Base-by-base conservation (phyloP, 2,329 filamentous ascomycete genomes). In the Penicillium sp. region DNA sequence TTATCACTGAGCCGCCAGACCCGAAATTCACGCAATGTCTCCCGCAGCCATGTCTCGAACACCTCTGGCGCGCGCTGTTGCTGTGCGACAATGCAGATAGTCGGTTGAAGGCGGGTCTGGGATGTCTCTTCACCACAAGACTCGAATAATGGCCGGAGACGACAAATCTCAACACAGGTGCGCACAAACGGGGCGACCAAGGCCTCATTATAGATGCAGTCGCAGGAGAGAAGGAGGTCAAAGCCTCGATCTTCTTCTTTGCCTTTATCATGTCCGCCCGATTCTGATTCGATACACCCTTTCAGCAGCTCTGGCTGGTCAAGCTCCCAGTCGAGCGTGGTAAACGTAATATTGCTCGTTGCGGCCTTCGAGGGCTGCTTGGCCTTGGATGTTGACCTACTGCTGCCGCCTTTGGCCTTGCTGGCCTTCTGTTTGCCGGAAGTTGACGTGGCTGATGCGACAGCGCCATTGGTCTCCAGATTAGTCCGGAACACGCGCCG, bases 131-230 rank as follows among this genome's bases (percentile, higher is more conserved):
- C 50, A 35, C 63, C 47, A 54, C 63, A 27, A 35, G 58, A 19
- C 0, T 60, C 39, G 37, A 69, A 72, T 0, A 59, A 56, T 14
- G 73, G 70, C 36, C 87, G 81, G 16, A 94, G 75, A 10, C 78
- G 78, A 74, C 92, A 96, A 24, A 87, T 82, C 62, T 96, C 90
- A 6, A 81, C 85, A 72, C 91, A 96, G 0, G 91, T 90, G 67
- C 88, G 85, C n/a, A 95, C 90, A 50, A 98, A 85, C 0, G 93
- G 92, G 44, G 85, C 79, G 24, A 98, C 85, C 3, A 98, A 83
- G 2, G 89, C 85, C 65, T 96, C 91, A 76, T 98, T 99, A 80
- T 96, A 99, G 66, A 99, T 89, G 75, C 93, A 97, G 75, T 99
- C 95, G 71, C 92, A 96, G 4, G 92, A 92, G 37, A 98, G 73